These are phyloP conservation scores for Candida vartiovaarae DNA, from an alignment of 805 yeast species.

Conservation along the genomic window DNA sequence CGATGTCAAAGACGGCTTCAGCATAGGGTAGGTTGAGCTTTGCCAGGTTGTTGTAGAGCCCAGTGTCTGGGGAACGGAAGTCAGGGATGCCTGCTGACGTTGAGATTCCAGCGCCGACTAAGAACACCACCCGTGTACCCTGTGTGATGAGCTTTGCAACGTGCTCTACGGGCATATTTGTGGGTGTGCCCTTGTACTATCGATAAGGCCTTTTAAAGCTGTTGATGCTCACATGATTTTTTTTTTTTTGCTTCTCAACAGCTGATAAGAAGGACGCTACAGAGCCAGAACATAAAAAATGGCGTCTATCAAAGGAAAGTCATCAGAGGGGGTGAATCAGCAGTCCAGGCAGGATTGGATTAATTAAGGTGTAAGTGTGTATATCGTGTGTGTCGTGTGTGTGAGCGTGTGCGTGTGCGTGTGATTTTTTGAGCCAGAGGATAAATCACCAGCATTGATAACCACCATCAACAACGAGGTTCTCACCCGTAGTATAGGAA, in stretches of 20 bases:
- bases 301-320: too few relatives aligned
- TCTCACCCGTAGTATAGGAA: slow-evolving; percentile 78
- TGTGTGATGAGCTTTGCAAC: slow-evolving; percentile 7
- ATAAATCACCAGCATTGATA: slow-evolving; percentile 63
- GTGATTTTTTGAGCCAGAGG: too few relatives aligned
- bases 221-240: too few relatives aligned
- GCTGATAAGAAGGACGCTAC: too few relatives aligned
- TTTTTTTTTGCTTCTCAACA: too few relatives aligned
- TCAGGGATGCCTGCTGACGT: slow-evolving; percentile 95
- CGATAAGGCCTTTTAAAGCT: background rate
- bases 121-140: slow-evolving; percentile 43
- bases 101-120: slow-evolving; percentile 92
- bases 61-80: slow-evolving; percentile 86
- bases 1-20: slow-evolving; percentile 93
- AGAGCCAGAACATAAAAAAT: too few relatives aligned
- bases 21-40: slow-evolving; percentile 78
- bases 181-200: background rate
- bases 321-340: too few relatives aligned
- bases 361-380: too few relatives aligned
- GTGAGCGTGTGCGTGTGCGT: background rate
- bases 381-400: background rate
- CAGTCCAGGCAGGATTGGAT: too few relatives aligned
- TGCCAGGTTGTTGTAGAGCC: slow-evolving; percentile 74
- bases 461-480: slow-evolving; percentile 81
- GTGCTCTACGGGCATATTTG: background rate